These are phyloP conservation scores for Ceraceosorus guamensis DNA, from an alignment of 1,284 basidiomycete genomes.

Conservation along the genomic window DNA sequence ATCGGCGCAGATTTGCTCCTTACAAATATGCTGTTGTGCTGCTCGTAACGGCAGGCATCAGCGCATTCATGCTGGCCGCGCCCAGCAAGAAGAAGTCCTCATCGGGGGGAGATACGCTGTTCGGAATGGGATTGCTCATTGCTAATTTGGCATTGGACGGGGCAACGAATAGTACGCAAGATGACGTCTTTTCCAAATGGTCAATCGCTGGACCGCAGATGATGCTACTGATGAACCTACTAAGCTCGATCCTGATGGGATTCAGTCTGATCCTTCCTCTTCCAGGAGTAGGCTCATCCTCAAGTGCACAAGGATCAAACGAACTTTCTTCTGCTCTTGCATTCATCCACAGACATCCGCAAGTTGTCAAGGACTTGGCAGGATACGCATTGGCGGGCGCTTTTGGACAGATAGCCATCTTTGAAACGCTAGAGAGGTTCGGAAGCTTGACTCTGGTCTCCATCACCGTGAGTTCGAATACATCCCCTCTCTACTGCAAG, in stretches of 20 bases:
- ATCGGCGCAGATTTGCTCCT: constrained; percentile 43
- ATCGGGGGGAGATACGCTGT: constrained; percentile 29
- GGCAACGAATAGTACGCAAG: constrained; percentile 92
- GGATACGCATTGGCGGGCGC: constrained; percentile 87
- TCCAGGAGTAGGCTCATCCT: constrained; percentile 27
- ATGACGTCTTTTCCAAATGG: constrained; percentile 78
- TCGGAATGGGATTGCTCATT: constrained; percentile 61
- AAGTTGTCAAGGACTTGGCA: constrained; percentile 66
- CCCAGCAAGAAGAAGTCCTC: constrained; percentile 55
- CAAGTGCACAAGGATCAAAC: neutral
- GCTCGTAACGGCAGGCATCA: constrained; percentile 80
- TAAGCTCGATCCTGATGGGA: constrained; percentile 49
- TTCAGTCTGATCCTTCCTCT: constrained; percentile 57
- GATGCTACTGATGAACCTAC: constrained; percentile 96
- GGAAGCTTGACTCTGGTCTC: constrained; percentile 69
- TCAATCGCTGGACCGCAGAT: constrained; percentile 84
- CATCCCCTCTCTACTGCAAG: neutral
- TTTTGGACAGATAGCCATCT: constrained; percentile 92
- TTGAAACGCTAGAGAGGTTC: constrained; percentile 92
- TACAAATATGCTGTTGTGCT: constrained; percentile 48
- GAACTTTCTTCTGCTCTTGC: constrained; percentile 19
- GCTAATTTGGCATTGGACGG: constrained; percentile 88
- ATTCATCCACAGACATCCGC: constrained; percentile 74
- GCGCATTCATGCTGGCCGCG: constrained; percentile 76
- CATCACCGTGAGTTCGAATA: constrained; percentile 32